Evolutionary conservation across 2,329 filamentous ascomycete genomes (phyloP).

Genomic region (Hypoxylon sp.): DNA sequence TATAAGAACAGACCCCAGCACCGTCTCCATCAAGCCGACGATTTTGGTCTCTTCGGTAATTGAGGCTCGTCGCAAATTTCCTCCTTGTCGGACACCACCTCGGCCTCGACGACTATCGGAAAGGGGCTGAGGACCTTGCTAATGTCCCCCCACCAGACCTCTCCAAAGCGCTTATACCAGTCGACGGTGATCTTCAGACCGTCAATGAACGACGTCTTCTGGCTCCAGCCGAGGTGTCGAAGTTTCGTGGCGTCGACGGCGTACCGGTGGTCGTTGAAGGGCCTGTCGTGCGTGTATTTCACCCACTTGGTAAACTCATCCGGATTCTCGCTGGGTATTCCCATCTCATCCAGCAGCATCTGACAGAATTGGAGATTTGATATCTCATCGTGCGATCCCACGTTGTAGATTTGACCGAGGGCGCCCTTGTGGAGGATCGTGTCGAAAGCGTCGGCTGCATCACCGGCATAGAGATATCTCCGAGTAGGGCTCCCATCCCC

Average conservation of each 20-base stretch:
- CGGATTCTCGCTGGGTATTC: conserved; percentile 58
- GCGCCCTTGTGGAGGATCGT: conserved; percentile 81
- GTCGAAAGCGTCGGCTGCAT: conserved; percentile 83
- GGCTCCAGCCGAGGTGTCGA: conserved; percentile 71
- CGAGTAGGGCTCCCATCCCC: conserved; percentile 78
- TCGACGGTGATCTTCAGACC: conserved; percentile 71
- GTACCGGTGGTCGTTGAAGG: conserved; percentile 79
- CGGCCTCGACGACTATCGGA: conserved; percentile 64
- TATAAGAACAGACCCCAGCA: neutral
- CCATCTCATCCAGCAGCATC: conserved; percentile 69
- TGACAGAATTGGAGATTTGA: conserved; percentile 75
- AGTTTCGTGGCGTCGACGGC: conserved; percentile 76
- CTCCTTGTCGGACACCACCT: conserved; percentile 63
- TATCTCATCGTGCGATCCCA: conserved; percentile 79
- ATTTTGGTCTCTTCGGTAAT: conserved; percentile 43
- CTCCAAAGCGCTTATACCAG: conserved; percentile 73
- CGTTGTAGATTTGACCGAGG: conserved; percentile 81
- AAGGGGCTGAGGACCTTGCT: conserved; percentile 73
- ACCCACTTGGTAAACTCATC: conserved; percentile 70
- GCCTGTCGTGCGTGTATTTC: conserved; percentile 78
- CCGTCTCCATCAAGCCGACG: conserved; percentile 10
- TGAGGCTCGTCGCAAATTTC: conserved; percentile 46
- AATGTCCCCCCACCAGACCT: conserved; percentile 77
- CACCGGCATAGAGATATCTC: conserved; percentile 79
- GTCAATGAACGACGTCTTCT: conserved; percentile 69